Evolutionary conservation across 2,329 filamentous ascomycete genomes (phyloP).

Genomic region (Pestalotiopsis sp.): DNA sequence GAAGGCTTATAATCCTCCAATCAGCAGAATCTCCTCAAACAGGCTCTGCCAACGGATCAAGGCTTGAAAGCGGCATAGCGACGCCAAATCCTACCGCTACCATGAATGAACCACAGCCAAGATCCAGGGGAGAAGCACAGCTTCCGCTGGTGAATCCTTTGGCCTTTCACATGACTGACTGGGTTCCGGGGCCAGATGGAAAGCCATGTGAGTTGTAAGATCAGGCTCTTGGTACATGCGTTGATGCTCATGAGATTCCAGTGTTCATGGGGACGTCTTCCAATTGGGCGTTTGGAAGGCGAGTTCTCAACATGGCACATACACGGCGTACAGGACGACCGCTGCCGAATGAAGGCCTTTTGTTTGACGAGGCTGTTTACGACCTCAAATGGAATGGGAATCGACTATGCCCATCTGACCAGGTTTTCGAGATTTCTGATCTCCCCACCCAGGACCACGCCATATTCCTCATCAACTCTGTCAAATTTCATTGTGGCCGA

Average conservation of each 20-base stretch:
- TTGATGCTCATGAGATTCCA: neutral
- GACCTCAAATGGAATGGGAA: neutral
- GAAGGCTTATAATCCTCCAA: neutral
- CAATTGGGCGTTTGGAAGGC: neutral
- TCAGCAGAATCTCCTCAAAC: neutral
- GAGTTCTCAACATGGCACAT: neutral
- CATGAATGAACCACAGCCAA: neutral
- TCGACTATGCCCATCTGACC: neutral
- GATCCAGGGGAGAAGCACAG: neutral
- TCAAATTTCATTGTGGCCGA: neutral
- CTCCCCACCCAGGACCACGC: neutral
- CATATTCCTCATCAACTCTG: neutral
- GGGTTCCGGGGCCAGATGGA: neutral
- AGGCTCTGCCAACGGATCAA: neutral
- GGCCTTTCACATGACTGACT: neutral
- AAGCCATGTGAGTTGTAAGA: neutral
- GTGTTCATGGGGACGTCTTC: neutral
- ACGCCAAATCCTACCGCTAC: neutral
- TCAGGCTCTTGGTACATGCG: neutral
- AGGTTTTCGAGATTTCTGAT: neutral
- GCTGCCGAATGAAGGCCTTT: neutral
- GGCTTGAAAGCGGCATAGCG: neutral
- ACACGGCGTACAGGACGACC: neutral
- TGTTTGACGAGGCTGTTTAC: neutral
- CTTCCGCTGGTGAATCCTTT: neutral